These are phyloP conservation scores for Acarospora socialis DNA, from an alignment of 2,329 filamentous ascomycete species.

Conservation along the genomic window DNA sequence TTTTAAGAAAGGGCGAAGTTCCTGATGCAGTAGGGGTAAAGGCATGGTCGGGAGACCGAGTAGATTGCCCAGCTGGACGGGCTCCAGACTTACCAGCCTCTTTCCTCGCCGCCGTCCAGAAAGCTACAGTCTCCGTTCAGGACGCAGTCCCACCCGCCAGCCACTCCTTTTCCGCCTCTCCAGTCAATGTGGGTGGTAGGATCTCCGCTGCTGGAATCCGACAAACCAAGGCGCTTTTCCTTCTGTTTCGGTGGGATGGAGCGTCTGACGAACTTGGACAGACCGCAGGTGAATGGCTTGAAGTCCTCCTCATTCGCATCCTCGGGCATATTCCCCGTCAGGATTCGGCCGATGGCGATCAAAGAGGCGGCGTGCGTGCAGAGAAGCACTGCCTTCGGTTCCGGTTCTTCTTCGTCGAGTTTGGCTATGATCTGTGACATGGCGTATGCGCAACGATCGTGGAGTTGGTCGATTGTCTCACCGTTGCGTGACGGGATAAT, in stretches of 20 bases:
- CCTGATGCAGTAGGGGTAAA: slow-evolving; percentile 1
- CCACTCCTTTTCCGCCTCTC: slow-evolving; percentile 47
- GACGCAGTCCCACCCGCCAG: slow-evolving; percentile 67
- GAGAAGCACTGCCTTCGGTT: slow-evolving; percentile 54
- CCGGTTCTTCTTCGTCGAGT: slow-evolving; percentile 53
- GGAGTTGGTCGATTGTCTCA: slow-evolving; percentile 65
- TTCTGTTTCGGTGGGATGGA: slow-evolving; percentile 15
- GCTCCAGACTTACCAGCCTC: slow-evolving; percentile 57
- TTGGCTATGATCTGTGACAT: slow-evolving; percentile 56
- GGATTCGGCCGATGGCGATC: slow-evolving; percentile 67
- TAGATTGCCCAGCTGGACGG: slow-evolving; percentile 14
- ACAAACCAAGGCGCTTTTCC: slow-evolving; percentile 14
- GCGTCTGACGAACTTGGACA: slow-evolving; percentile 51
- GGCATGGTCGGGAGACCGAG: slow-evolving; percentile 12
- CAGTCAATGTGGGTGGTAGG: slow-evolving; percentile 31
- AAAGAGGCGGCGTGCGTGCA: slow-evolving; percentile 84
- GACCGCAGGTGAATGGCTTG: slow-evolving; percentile 64
- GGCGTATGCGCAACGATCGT: slow-evolving; percentile 61
- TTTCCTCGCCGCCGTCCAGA: slow-evolving; percentile 63
- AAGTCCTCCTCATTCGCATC: slow-evolving; percentile 66
- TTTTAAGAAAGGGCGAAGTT: slow-evolving; percentile 18
- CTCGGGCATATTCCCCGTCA: slow-evolving; percentile 66
- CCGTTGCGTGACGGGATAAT: slow-evolving; percentile 58
- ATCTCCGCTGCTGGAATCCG: slow-evolving; percentile 21
- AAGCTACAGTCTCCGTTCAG: slow-evolving; percentile 77